phyloP scores from a whole-genome alignment of 1,284 basidiomycete genomes.

The Vanrija pseudolonga region DNA sequence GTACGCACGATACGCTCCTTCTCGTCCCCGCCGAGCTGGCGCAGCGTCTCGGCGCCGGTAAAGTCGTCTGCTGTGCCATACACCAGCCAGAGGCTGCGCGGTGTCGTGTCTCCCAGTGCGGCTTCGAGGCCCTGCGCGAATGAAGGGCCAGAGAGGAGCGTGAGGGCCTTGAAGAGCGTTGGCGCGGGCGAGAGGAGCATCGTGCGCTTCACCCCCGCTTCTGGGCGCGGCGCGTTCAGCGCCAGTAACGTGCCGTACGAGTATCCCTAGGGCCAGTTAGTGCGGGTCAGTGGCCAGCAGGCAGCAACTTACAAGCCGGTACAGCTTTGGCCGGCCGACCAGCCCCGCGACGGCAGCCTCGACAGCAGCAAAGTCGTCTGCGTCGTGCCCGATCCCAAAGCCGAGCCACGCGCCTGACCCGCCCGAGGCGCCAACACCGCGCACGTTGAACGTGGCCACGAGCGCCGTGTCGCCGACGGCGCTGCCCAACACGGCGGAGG shows the following conservation, averaged over 20 bases:
- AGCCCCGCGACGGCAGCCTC: constrained; percentile 21
- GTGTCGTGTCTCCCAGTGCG: constrained; percentile 1
- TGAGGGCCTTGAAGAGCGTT: constrained; percentile 27
- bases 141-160: constrained; percentile 24
- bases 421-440: constrained; percentile 33
- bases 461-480: constrained; percentile 14
- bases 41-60: constrained; percentile 22
- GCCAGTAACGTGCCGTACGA: constrained; percentile 37
- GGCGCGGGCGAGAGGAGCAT: constrained; percentile 40
- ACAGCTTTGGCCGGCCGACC: constrained; percentile 15
- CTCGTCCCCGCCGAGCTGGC: constrained; percentile 9
- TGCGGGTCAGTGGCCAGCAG: too few species aligned
- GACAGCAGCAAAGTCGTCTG: constrained; percentile 32
- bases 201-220: constrained; percentile 7
- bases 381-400: constrained; percentile 24
- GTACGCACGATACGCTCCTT: constrained; percentile 9
- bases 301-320: constrained; percentile 4
- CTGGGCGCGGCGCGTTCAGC: constrained; percentile 20
- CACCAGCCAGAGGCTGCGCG: constrained; percentile 21
- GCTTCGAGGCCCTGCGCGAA: constrained; percentile 16
- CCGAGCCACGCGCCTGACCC: constrained; percentile 28
- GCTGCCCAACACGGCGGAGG: constrained; percentile 12
- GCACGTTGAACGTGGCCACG: constrained; percentile 36
- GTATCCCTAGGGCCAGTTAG: constrained; percentile 36
- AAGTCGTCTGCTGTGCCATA: constrained; percentile 38